Percentiles rank a stretch among this genome's conserved stretches.
phyloP scores from a whole-genome alignment of 2,329 filamentous ascomycete species.

The Trichophyton verrucosum region DNA sequence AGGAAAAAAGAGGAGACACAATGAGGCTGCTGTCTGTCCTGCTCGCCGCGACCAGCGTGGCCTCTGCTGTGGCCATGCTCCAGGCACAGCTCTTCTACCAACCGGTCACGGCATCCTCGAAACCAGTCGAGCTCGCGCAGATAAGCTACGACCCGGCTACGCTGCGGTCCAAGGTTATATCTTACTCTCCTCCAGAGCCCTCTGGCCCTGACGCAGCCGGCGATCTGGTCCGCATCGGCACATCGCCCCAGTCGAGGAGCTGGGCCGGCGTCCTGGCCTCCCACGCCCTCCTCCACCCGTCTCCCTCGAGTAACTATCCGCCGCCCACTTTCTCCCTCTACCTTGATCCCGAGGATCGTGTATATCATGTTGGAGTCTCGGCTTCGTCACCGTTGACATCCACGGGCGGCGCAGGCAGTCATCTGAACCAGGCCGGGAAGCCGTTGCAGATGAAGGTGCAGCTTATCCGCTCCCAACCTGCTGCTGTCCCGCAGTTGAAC shows the following conservation, averaged over 20 bases:
- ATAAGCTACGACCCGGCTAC: constrained; percentile 31
- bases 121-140: constrained; percentile 28
- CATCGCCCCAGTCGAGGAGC: constrained; percentile 32
- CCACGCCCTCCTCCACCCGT: constrained; percentile 13
- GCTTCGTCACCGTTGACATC: constrained; percentile 3
- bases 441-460: constrained; percentile 21
- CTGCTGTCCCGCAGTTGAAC: constrained; percentile 29
- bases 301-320: constrained; percentile 3
- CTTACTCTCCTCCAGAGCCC: constrained; percentile 27
- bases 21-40: constrained; percentile 15
- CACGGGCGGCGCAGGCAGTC: background rate
- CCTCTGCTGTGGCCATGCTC: constrained; percentile 12
- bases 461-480: constrained; percentile 22
- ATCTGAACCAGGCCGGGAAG: background rate
- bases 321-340: constrained; percentile 26
- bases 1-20: background rate
- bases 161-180: constrained; percentile 25
- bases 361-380: constrained; percentile 31
- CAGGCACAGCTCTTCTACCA: constrained; percentile 29
- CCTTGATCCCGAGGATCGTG: constrained; percentile 25
- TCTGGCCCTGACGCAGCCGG: constrained; percentile 16
- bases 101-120: constrained; percentile 21
- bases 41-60: constrained; percentile 11
- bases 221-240: constrained; percentile 43
- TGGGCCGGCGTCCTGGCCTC: constrained; percentile 33